Conservation (phyloP, 176 grass and related monocot genomes). For the Coix lacrymajobi region DNA sequence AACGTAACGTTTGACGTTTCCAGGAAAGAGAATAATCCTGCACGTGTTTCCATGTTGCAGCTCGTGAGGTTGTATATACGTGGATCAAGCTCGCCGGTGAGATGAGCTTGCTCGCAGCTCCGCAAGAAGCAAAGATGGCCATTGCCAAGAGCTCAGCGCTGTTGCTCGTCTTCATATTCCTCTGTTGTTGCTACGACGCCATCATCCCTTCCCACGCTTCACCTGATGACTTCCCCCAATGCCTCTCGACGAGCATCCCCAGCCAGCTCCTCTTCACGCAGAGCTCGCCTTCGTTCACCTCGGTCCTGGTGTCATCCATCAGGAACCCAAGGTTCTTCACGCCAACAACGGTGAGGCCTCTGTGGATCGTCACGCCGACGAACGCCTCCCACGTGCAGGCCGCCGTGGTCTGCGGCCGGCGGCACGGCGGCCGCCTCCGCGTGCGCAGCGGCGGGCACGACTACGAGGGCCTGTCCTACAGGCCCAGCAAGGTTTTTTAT, state of each 20-base stretch:
- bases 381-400: constrained; percentile 53
- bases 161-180: neutral
- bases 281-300: neutral
- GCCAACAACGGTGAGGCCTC: constrained; percentile 13
- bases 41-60: neutral
- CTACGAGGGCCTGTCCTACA: constrained; percentile 69
- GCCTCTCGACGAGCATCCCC: constrained; percentile 9
- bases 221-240: constrained; percentile 11
- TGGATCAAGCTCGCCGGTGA: neutral
- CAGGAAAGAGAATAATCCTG: neutral
- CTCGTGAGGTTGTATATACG: neutral
- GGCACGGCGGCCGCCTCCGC: constrained; percentile 31
- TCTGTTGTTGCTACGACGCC: neutral
- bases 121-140: neutral
- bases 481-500: no score
- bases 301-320: constrained; percentile 36
- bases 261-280: constrained; percentile 3
- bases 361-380: constrained; percentile 41
- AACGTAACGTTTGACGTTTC: neutral
- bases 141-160: neutral
- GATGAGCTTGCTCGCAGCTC: neutral
- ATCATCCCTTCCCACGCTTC: neutral
- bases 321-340: constrained; percentile 29
- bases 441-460: constrained; percentile 72
- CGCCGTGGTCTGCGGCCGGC: constrained; percentile 39